Evolutionary conservation across 164 flowering plant genomes (phyloP).

Genomic region (Protea cynaroides): DNA sequence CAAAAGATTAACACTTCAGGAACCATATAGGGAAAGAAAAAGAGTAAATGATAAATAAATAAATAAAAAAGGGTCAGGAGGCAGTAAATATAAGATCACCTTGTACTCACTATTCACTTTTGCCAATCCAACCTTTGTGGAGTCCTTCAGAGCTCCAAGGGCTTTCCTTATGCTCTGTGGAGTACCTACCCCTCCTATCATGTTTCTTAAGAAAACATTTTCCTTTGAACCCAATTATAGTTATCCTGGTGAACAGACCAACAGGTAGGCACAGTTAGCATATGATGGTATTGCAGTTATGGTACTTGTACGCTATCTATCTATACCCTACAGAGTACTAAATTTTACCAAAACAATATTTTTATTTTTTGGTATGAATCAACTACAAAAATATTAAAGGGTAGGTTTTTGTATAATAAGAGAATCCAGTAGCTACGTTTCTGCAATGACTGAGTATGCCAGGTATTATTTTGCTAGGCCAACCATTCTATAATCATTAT

Average conservation of each 20-base stretch:
- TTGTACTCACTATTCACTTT: constrained; percentile 50
- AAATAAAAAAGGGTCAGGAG: neutral
- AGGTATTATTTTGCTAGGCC: too few relatives aligned
- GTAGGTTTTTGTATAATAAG: too few relatives aligned
- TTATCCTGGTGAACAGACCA: constrained; percentile 1
- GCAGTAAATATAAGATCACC: constrained; percentile 21
- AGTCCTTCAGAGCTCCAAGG: constrained; percentile 43
- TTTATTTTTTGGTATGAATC: too few relatives aligned
- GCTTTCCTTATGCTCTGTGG: constrained; percentile 38
- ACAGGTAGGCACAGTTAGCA: neutral
- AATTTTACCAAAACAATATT: too few relatives aligned
- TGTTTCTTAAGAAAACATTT: constrained; percentile 6
- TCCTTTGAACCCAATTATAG: neutral
- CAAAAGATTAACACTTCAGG: constrained; percentile 1
- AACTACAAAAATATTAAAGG: too few relatives aligned
- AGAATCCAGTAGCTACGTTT: too few relatives aligned
- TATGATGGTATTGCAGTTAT: too few relatives aligned
- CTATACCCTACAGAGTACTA: too few relatives aligned
- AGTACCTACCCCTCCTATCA: constrained; percentile 17
- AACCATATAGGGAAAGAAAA: neutral
- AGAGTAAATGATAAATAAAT: neutral
- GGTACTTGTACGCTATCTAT: too few relatives aligned
- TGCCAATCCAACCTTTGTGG: constrained; percentile 45
- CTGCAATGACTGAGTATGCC: too few relatives aligned
- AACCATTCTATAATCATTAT: too few relatives aligned